Base-by-base conservation (phyloP, 2,329 filamentous ascomycete species). In the Aplosporella prunicola region DNA sequence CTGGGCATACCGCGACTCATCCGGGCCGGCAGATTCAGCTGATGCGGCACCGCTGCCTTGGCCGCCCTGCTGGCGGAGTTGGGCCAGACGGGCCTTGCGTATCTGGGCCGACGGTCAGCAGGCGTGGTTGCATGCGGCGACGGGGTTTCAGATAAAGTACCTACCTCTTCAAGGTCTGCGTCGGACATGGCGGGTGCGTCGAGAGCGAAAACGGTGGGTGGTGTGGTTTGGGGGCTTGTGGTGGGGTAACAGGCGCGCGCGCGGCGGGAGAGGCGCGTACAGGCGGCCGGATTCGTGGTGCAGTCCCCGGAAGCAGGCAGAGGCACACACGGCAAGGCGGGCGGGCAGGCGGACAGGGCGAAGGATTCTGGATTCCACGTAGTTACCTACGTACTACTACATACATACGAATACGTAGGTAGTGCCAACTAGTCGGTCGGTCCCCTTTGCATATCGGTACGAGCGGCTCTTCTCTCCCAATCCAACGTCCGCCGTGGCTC, bases 21-120 rank as follows among this genome's bases (percentile, higher is more conserved):
- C 37, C 18, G 33, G 23, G 30, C 58, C 61, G 26, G 32, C 26
- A 32, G 22, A 24, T 8, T 8, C 8, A n/a, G 5, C 59, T 42
- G 64, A 64, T 43, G 67, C 64, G 31, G 64, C 62, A 36, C 62
- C 63, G 41, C 69, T 71, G 43, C 68, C 69, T 45, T 72, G 65
- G 20, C 62, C 82, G 69, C 51, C 48, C 54, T 76, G 71, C 51
- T 87, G 74, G 63, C 93, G 91, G 48, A 96, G 80, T 67, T 98
- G 88, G 63, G 89, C 84, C 38, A 95, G 79, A 45, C 91, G 86
- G 53, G 89, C 89, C 62, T 85, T 82, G 58, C 89, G 74, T 57
- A 96, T 95, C 82, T 94, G 54, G 30, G 29, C 13, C 43, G 34
- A 29, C 37, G 30, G 31, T 46, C 15, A 43, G 43, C 37, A 29